Conservation (phyloP, 768 basidiomycete genomes). For the Udeniomyces megalosporus region DNA sequence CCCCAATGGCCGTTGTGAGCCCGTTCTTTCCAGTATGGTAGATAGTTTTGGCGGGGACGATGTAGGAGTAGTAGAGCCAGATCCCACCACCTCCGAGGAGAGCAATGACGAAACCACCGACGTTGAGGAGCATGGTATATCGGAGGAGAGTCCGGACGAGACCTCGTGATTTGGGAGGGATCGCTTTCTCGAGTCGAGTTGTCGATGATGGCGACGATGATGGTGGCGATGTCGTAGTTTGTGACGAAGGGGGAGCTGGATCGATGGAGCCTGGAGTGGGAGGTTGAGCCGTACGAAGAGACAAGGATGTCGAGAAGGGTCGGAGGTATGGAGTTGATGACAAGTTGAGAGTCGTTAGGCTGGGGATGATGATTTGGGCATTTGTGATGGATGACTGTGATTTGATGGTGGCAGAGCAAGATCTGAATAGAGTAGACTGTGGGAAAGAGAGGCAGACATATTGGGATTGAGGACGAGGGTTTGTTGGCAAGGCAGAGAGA, state of each 20-base stretch:
- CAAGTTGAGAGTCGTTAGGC: no score
- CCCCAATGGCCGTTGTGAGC: not conserved
- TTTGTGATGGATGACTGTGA: no score
- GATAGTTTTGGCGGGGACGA: slow-evolving; percentile 6
- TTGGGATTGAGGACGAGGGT: no score
- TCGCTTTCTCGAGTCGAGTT: not conserved
- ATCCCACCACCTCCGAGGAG: not conserved
- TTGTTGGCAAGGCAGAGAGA: no score
- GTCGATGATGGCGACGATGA: not conserved
- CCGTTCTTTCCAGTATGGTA: not conserved
- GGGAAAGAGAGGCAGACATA: no score
- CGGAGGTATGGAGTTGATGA: not conserved
- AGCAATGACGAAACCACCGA: not conserved
- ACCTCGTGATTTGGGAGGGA: not conserved
- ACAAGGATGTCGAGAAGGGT: no score
- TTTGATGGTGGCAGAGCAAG: no score
- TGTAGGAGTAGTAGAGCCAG: slow-evolving; percentile 3
- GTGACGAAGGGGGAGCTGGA: not conserved
- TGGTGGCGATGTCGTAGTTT: not conserved
- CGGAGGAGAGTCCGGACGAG: not conserved
- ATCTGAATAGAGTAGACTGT: no score
- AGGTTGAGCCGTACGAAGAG: not conserved
- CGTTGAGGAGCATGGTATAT: not conserved
- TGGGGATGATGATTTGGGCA: no score
- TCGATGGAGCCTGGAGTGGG: not conserved